These are phyloP conservation scores for Cryptococcus floricola DNA, from an alignment of 1,284 basidiomycete species.

Conservation along the genomic window DNA sequence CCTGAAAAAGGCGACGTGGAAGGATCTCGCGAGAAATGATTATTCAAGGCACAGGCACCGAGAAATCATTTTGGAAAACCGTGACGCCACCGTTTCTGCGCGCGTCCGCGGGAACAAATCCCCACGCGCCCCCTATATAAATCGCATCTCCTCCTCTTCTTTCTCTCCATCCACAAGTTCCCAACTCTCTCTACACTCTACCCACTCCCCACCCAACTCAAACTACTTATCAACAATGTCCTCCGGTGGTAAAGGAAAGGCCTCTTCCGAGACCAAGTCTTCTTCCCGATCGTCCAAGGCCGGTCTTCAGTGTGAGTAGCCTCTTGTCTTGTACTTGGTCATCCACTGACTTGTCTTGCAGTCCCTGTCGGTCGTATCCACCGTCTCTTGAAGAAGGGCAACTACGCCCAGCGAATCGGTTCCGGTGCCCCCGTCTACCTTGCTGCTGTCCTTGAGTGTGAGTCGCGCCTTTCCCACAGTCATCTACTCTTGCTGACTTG, in stretches of 20 bases:
- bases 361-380: slow-evolving; percentile 85
- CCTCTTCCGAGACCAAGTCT: slow-evolving; percentile 52
- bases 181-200: slow-evolving; percentile 8
- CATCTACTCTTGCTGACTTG: slow-evolving; percentile 11
- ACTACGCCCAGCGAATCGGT: slow-evolving; percentile 71
- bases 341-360: slow-evolving; percentile 34
- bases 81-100: background rate
- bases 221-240: slow-evolving; percentile 53
- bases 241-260: slow-evolving; percentile 55
- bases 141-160: slow-evolving; percentile 5
- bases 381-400: slow-evolving; percentile 77
- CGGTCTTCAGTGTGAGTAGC: slow-evolving; percentile 61
- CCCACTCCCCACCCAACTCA: slow-evolving; percentile 17
- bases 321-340: background rate
- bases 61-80: slow-evolving; percentile 6
- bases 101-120: background rate
- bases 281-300: slow-evolving; percentile 77
- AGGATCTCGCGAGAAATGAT: background rate
- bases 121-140: background rate
- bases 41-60: no score
- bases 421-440: slow-evolving; percentile 65
- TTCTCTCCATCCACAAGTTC: slow-evolving; percentile 16
- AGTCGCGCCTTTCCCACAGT: slow-evolving; percentile 13
- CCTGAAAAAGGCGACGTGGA: slow-evolving; percentile 1
- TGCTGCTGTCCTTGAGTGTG: slow-evolving; percentile 57